Evolutionary conservation across 495 filamentous ascomycete genomes (phyloP), one percentile per base, ranked within the genome.

Genomic region (Amorphotheca resinae): DNA sequence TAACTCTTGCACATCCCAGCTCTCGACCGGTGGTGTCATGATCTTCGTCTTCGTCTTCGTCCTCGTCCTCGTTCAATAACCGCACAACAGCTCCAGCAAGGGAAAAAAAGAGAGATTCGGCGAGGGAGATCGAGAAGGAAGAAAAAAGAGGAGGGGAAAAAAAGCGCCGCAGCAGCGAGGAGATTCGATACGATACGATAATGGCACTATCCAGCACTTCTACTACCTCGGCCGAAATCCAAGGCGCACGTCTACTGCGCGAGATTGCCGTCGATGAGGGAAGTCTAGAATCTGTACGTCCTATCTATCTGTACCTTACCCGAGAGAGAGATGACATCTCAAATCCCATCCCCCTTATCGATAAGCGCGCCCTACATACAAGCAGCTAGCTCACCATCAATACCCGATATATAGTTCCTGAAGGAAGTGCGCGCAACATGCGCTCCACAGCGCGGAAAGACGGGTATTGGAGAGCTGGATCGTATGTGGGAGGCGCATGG

Each of bases 271-370:
- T 9, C n/a, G 42, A 77, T 47, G 74, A 76, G 57, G 72, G 71
- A 44, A 63, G 66, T 39, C 62, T 89, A 40, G 70, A 78, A 55
- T 70, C 81, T 70, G 82, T 84, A 64, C 33, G 73, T 66, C 26
- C 41, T 22, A 20, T 33, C 20, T 22, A 11, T 9, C 17, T 40
- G 26, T 22, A n/a, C n/a, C n/a, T n/a, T n/a, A n/a, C n/a, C n/a
- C n/a, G n/a, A n/a, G n/a, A n/a, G n/a, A n/a, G n/a, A n/a, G n/a
- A n/a, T n/a, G n/a, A n/a, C n/a, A n/a, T n/a, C n/a, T n/a, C n/a
- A n/a, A n/a, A n/a, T n/a, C n/a, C 22, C 9, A 30, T 39, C 38
- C 18, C 15, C 16, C 45, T 73, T 46, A 46, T 44, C 41, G 48
- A 51, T 45, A 50, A 45, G 25, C 3, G 21, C 12, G 4, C 6